Evolutionary conservation across 2,329 filamentous ascomycete species (phyloP), one percentile per base, ranked within the genome.

Genomic region (Ophiocordyceps robertsii): DNA sequence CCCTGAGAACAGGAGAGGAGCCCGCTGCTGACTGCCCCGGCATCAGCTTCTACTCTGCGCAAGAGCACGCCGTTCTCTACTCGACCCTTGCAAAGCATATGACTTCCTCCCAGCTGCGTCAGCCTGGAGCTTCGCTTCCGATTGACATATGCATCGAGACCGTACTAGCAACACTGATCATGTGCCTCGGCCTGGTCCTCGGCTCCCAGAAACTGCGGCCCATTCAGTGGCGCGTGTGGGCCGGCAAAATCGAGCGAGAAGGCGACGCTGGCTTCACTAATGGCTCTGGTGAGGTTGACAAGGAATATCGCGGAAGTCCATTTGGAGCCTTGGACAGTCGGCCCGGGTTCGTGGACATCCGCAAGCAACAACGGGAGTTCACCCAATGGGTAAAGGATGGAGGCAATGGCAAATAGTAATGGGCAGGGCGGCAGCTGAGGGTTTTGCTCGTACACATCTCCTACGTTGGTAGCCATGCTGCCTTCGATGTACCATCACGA

Each of bases 131-230:
- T 44, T 67, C 73, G 14, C 72, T 96, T 2, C 90, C 92, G 0
- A 65, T 84, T 47, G 92, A 98, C 56, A 93, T 98, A 53, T 77
- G 80, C 32, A 73, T 94, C 52, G 92, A 98, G 64, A 88, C 89
- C 1, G 69, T 96, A 14, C 61, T 84, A 37, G 84, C 88, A 2
- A 81, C 92, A 6, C 61, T 93, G 21, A 58, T 89, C n/a, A 73
- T 94, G n/a, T 84, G 82, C 43, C 59, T 87, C 1, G 92, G 90
- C 36, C 77, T 96, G 27, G 87, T 95, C 1, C 62, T 87, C 1
- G 80, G 80, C 31, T 82, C 85, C 4, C 80, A 85, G 12, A 76
- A 78, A 37, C 69, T 96, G 48, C 82, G 86, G 58, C 92, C 92
- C 3, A 90, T 96, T 52, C 75, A 82, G 60, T 88, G 84, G 82